Conservation (phyloP, 345 rosid species). For the sweet orange (Citrus sinensis) region DVS_A1.0 CM039169.1:28967001-28967500, state of each 20-base stretch:
- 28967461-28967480: too few relatives aligned
- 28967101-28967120: too few relatives aligned
- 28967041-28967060: conserved; percentile 15
- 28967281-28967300: too few relatives aligned
- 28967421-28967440: too few relatives aligned
- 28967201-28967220: not conserved
- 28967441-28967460: too few relatives aligned
- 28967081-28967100: too few relatives aligned
- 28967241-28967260: not conserved
- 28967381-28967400: not conserved
- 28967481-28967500: too few relatives aligned
- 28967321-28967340: not conserved
- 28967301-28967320: too few relatives aligned
- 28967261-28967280: not conserved
- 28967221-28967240: not conserved
- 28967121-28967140: not conserved
- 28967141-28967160: not conserved
- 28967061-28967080: too few relatives aligned
- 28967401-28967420: not conserved
- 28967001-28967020: conserved; percentile 35
- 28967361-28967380: not conserved
- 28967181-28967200: not conserved
- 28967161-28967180: not conserved
- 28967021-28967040: conserved; percentile 30
- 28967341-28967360: not conserved